Evolutionary conservation across 78 protist genomes (phyloP).

Genomic region (Dictyostelium capitatum): DNA sequence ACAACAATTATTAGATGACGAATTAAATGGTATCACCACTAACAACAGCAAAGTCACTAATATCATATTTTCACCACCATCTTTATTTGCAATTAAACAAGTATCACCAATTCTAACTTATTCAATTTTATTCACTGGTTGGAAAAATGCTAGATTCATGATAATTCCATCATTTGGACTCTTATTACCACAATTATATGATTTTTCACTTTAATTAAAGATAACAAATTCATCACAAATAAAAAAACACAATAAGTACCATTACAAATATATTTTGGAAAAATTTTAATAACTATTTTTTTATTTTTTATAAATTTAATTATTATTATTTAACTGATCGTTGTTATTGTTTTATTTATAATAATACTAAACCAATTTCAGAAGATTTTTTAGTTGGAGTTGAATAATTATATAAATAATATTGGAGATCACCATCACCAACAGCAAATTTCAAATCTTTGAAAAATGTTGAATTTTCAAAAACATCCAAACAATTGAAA

Average conservation of each 20-base stretch:
- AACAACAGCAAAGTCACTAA: no score
- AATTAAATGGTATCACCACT: background rate
- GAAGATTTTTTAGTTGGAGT: conserved; percentile 59
- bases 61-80: conserved; percentile 22
- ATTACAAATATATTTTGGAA: no score
- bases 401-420: conserved; percentile 65
- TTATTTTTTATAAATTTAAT: no score
- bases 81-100: conserved; percentile 31
- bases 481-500: conserved; percentile 96
- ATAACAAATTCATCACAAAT: no score
- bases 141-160: conserved; percentile 65
- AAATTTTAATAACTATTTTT: no score
- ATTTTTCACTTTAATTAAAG: background rate
- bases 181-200: background rate
- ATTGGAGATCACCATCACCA: conserved; percentile 98
- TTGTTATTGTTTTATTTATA: conserved; percentile 12
- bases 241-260: no score
- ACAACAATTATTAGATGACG: background rate
- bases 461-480: conserved; percentile 91
- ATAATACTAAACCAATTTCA: conserved; percentile 62
- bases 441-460: conserved; percentile 95
- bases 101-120: conserved; percentile 48
- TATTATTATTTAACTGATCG: no score
- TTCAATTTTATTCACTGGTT: conserved; percentile 11
- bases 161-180: background rate